Conservation (phyloP, 2,329 filamentous ascomycete genomes). For the Exophiala phaeomuriformis region DNA sequence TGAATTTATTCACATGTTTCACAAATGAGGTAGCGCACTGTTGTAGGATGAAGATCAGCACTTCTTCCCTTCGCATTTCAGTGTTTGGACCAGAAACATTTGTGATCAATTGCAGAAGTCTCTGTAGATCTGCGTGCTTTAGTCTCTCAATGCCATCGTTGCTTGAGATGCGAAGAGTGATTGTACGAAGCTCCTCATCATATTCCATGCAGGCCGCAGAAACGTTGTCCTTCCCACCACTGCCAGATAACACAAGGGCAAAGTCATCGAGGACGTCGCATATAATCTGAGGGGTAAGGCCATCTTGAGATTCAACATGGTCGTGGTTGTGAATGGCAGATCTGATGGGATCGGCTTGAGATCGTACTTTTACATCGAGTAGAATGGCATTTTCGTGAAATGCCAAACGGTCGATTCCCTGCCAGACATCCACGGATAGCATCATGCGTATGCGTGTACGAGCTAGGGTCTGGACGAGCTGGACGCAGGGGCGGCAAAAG, state of each 20-base stretch:
- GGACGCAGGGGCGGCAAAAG: too few species aligned
- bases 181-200: neutral
- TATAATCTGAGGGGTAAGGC: neutral
- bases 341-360: conserved; percentile 4
- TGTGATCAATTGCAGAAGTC: too few species aligned
- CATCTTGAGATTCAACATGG: too few species aligned
- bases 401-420: conserved; percentile 1
- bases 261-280: conserved; percentile 5
- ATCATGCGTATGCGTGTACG: too few species aligned
- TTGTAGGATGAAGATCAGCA: neutral
- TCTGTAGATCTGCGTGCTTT: too few species aligned
- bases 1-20: neutral
- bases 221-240: conserved; percentile 5
- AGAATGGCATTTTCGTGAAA: conserved; percentile 10
- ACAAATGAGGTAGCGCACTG: neutral
- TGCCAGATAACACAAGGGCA: conserved; percentile 3
- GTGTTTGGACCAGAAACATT: too few species aligned
- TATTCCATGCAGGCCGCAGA: conserved; percentile 5
- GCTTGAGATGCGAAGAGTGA: too few species aligned
- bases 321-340: neutral
- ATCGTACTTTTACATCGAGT: conserved; percentile 1
- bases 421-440: neutral
- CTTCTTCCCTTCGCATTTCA: too few species aligned
- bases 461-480: too few species aligned
- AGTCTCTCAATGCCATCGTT: too few species aligned